Evolutionary conservation across 352 stramenopile species (phyloP), one percentile per base, ranked within the genome.

Genomic region (Globisporangium perplexum): DNA sequence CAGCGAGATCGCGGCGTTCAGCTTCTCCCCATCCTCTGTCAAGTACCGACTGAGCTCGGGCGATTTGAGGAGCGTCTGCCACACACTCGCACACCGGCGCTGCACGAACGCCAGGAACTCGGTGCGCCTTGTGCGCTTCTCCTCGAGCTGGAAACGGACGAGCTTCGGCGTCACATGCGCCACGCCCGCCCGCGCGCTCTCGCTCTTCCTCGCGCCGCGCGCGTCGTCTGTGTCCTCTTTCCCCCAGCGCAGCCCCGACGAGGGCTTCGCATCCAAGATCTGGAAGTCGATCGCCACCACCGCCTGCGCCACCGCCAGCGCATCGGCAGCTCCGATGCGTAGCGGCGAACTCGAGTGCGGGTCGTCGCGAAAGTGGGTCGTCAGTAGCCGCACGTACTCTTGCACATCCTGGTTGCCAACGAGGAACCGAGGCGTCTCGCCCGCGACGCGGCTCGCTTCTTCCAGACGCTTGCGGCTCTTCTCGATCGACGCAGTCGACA

Each of bases 81-180:
- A 93, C 8, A 87, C 77, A 10, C 66, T 62, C 6, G 47, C 59
- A 56, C 79, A 90, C 7, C 77, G 78, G 36, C 66, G 72, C 36
- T 88, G 68, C 24, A 95, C 44, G 43, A 95, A 95, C 7, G 63
- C 52, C 28, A 90, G 52, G 30, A 93, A 90, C 24, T 73, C 64
- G 20, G 68, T 56, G 31, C 86, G 78, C 14, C 78, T 71, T 50
- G 67, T 66, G 22, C 64, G 62, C 50, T 95, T 95, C 53, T 95
- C 82, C 63, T 93, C 76, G 10, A 95, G 62, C 49, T 95, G 84
- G 48, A 88, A 93, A 7, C 83, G 81, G 44, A 93, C 78, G n/a
- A 95, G 68, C 46, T 93, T 92, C 0, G 84, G 84, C 23, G 83
- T 91, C 14, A 87, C 74, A 5, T 70, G 66, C 4, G 66, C 64